Base-by-base conservation (phyloP, 169 alveolate genomes). In the Plasmodium adleri region DNA sequence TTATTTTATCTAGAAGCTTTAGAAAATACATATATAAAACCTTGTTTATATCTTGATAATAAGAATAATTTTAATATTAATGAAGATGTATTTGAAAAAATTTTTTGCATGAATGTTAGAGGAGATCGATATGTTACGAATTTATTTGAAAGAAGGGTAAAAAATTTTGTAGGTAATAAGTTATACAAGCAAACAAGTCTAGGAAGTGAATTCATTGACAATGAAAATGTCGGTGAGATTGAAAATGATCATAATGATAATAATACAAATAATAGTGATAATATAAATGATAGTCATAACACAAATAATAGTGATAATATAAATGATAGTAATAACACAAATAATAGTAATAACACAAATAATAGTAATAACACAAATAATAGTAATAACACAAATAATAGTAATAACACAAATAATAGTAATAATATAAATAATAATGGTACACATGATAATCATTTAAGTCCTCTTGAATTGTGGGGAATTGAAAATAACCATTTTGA, bases 51-150 rank as follows among this genome's bases (percentile, higher is more conserved):
- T 71, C 78, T 78, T 43, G 89, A 78, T 45, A 52, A 26, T 43
- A 78, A 50, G 45, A 64, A 66, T 59, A 26, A 63, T 70, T 78
- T 78, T 78, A 70, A 78, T 50, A 43, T 78, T 4, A 78, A 78
- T 59, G 89, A 78, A 66, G 89, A 66, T 66, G 89, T 78, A n/a
- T 78, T 78, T n/a, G 89, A 78, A 52, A 78, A 52, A 66, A 78
- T 78, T 17, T 49, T 78, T 8, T 78, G 64, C 20, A 78, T 78
- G 89, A 78, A 78, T 78, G 62, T 78, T n/a, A 78, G 32, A 22
- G 89, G 89, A 15, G 89, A 71, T 56, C 54, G 89, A 56, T 64
- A 47, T 4, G 60, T 78, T 13, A 9, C 28, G 6, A 64, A 52
- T 32, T 13, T 78, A 15, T 15, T 78, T 20, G 72, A 78, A 58